Evolutionary conservation across 164 flowering plant species (phyloP).

Genomic region (Piper betle): DNA sequence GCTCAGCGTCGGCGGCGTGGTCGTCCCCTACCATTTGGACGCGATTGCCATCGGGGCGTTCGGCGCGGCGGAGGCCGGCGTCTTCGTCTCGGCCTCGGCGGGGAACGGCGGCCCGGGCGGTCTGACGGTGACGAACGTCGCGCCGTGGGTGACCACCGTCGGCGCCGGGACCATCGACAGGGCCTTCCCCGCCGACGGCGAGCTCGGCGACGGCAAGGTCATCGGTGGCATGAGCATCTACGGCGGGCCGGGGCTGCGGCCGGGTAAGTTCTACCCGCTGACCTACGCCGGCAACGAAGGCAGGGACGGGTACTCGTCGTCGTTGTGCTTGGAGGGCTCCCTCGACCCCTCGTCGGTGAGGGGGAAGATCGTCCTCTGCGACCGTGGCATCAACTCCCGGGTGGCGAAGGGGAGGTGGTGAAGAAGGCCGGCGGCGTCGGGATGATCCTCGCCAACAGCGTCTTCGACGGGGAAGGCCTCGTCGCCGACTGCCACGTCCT

Average conservation of each 20-base stretch:
- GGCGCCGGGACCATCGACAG: slow-evolving; percentile 89
- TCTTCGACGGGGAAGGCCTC: slow-evolving; percentile 81
- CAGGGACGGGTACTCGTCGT: slow-evolving; percentile 72
- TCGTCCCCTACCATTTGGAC: slow-evolving; percentile 75
- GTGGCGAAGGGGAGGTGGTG: slow-evolving; percentile 73
- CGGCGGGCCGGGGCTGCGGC: slow-evolving; percentile 52
- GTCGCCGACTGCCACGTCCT: slow-evolving; percentile 89
- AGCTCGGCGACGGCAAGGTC: slow-evolving; percentile 55
- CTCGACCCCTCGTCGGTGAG: slow-evolving; percentile 44
- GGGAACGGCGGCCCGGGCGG: slow-evolving; percentile 96
- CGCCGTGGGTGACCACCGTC: slow-evolving; percentile 92
- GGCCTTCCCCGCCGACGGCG: slow-evolving; percentile 73
- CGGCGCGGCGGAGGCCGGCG: slow-evolving; percentile 54
- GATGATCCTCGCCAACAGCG: slow-evolving; percentile 85
- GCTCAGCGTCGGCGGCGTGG: slow-evolving; percentile 79
- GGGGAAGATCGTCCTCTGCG: slow-evolving; percentile 85
- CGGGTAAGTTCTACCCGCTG: slow-evolving; percentile 43
- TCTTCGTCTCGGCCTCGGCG: slow-evolving; percentile 87
- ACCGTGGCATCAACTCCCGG: slow-evolving; percentile 72
- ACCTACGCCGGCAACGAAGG: slow-evolving; percentile 66
- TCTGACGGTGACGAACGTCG: slow-evolving; percentile 69
- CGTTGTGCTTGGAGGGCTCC: slow-evolving; percentile 78
- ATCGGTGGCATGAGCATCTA: slow-evolving; percentile 62
- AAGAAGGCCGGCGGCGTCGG: slow-evolving; percentile 77
- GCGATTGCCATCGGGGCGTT: slow-evolving; percentile 77